Conservation (phyloP, 331 rosid species). For the Phaseolus coccineus region DNA sequence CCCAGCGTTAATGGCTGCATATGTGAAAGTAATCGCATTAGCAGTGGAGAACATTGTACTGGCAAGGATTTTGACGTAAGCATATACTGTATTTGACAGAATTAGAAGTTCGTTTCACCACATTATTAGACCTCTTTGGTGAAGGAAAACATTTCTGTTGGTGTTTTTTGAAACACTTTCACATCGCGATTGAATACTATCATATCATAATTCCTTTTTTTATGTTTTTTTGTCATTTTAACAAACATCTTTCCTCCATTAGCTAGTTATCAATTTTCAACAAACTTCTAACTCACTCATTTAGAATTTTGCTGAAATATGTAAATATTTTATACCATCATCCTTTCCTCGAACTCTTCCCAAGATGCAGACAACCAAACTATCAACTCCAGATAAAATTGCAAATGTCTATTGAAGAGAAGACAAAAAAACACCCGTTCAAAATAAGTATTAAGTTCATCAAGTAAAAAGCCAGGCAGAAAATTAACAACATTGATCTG, state of each 20-base stretch:
- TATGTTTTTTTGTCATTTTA: neutral
- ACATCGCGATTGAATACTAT: neutral
- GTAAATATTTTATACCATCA: slow-evolving; percentile 56
- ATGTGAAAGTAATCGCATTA: slow-evolving; percentile 29
- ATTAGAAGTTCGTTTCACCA: neutral
- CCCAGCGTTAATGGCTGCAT: slow-evolving; percentile 77
- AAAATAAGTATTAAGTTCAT: neutral
- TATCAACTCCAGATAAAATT: slow-evolving; percentile 53
- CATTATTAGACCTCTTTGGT: neutral
- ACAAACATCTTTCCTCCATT: neutral
- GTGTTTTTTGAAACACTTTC: neutral
- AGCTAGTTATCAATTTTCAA: neutral
- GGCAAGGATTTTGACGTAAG: neutral
- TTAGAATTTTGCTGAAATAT: too few species aligned
- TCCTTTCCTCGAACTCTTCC: slow-evolving; percentile 78
- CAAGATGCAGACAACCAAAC: slow-evolving; percentile 82
- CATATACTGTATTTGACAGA: neutral
- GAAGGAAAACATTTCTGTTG: neutral
- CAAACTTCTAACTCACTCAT: neutral
- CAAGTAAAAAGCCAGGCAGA: neutral
- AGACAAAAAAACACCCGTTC: neutral
- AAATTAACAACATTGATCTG: neutral
- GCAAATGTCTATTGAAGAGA: slow-evolving; percentile 30
- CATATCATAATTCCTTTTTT: neutral
- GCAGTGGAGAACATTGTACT: neutral